These are phyloP conservation scores for Talaromyces sp. DNA, from an alignment of 2,329 filamentous ascomycete species.

Conservation along the genomic window DNA sequence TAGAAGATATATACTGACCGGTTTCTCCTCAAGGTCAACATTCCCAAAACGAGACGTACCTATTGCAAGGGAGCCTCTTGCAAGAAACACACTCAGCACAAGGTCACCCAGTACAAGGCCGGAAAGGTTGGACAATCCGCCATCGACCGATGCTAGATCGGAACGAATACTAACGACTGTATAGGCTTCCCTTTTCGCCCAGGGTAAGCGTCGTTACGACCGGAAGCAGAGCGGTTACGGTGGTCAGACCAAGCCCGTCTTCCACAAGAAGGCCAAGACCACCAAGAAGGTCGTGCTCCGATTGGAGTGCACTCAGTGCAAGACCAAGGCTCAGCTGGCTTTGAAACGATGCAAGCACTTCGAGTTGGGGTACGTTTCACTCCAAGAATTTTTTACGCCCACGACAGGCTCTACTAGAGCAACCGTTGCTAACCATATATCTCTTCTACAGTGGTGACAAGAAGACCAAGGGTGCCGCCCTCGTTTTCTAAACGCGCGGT, in stretches of 20 bases:
- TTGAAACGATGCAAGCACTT: constrained; percentile 99
- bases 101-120: constrained; percentile 96
- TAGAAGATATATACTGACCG: constrained; percentile 16
- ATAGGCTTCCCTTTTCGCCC: constrained; percentile 86
- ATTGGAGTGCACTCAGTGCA: constrained; percentile 96
- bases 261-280: constrained; percentile 99
- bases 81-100: constrained; percentile 73
- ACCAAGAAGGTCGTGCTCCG: constrained; percentile 99
- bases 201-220: constrained; percentile 99
- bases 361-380: constrained; percentile 82
- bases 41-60: constrained; percentile 95
- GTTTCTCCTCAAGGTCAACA: constrained; percentile 74
- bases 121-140: constrained; percentile 65
- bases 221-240: constrained; percentile 99
- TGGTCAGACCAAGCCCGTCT: constrained; percentile 99
- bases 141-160: neutral
- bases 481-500: constrained; percentile 84
- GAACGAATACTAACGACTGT: constrained; percentile 7
- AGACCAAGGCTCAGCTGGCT: constrained; percentile 95
- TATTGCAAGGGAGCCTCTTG: constrained; percentile 71
- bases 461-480: constrained; percentile 99
- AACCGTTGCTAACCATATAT: constrained; percentile 44
- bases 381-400: neutral
- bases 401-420: neutral
- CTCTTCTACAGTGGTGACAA: constrained; percentile 83